Conservation (phyloP, 208 protist genomes). For the Plasmodiophora brassicae region DNA sequence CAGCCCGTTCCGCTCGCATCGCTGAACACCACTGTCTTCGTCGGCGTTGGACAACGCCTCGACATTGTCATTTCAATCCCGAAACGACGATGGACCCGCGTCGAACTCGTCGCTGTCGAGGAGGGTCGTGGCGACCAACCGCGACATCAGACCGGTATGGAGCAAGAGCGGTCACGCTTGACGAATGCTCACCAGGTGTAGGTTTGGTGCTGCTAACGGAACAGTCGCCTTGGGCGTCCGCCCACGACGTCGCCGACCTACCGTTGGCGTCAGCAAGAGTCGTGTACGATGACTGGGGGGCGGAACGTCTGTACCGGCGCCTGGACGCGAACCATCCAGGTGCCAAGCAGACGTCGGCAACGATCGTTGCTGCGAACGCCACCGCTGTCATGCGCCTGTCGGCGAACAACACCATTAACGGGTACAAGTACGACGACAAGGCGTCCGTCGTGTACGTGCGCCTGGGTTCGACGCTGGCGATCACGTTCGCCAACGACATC, state of each 20-base stretch:
- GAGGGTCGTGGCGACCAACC: background rate
- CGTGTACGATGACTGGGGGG: background rate
- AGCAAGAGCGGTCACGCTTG: no score
- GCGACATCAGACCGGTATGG: background rate
- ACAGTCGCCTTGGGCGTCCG: no score
- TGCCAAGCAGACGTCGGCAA: no score
- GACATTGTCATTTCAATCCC: background rate
- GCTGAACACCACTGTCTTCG: background rate
- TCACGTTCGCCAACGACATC: conserved; percentile 8
- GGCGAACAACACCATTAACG: background rate
- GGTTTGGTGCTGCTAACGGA: no score
- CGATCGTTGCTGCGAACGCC: background rate
- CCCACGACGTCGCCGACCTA: background rate
- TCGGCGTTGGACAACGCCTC: background rate
- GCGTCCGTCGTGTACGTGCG: background rate
- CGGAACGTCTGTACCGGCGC: no score
- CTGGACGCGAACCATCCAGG: no score
- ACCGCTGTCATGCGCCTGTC: background rate
- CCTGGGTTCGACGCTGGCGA: background rate
- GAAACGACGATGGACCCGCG: background rate
- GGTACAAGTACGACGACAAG: background rate
- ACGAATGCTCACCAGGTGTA: no score
- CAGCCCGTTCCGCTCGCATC: background rate
- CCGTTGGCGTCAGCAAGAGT: background rate
- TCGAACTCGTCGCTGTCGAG: background rate